These are phyloP conservation scores for Chaetomium tenue DNA, from an alignment of 495 filamentous ascomycete genomes.

Conservation along the genomic window DNA sequence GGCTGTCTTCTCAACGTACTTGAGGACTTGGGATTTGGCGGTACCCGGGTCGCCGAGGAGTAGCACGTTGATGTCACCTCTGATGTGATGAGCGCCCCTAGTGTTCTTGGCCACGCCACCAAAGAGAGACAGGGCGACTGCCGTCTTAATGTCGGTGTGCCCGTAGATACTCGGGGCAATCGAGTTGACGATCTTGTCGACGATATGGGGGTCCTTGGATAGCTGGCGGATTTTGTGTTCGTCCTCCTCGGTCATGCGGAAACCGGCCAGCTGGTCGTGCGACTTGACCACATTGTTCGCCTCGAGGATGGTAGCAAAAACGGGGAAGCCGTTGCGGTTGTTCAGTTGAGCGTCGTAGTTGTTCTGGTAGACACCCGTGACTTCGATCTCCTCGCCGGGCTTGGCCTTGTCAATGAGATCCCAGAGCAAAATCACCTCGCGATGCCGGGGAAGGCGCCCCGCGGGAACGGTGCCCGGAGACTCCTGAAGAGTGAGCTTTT, in stretches of 20 bases:
- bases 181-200: constrained; percentile 91
- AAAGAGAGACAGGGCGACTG: constrained; percentile 89
- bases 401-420: constrained; percentile 97
- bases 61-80: constrained; percentile 98
- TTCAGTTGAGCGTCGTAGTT: constrained; percentile 97
- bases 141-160: constrained; percentile 96
- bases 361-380: constrained; percentile 97
- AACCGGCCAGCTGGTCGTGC: constrained; percentile 96
- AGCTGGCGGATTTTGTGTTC: constrained; percentile 87
- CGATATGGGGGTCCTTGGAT: constrained; percentile 82
- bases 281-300: constrained; percentile 96
- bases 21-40: constrained; percentile 96
- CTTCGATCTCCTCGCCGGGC: constrained; percentile 95
- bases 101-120: constrained; percentile 91
- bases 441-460: constrained; percentile 89
- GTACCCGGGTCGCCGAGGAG: constrained; percentile 97
- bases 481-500: constrained; percentile 96
- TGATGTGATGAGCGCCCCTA: constrained; percentile 80
- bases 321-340: constrained; percentile 98
- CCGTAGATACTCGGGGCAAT: constrained; percentile 98
- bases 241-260: constrained; percentile 93
- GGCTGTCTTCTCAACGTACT: constrained; percentile 97
- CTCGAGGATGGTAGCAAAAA: constrained; percentile 96
- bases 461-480: constrained; percentile 96
- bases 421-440: constrained; percentile 94